Evolutionary conservation across 2,329 filamentous ascomycete species (phyloP).

Genomic region (Aspergillus sp.): DNA sequence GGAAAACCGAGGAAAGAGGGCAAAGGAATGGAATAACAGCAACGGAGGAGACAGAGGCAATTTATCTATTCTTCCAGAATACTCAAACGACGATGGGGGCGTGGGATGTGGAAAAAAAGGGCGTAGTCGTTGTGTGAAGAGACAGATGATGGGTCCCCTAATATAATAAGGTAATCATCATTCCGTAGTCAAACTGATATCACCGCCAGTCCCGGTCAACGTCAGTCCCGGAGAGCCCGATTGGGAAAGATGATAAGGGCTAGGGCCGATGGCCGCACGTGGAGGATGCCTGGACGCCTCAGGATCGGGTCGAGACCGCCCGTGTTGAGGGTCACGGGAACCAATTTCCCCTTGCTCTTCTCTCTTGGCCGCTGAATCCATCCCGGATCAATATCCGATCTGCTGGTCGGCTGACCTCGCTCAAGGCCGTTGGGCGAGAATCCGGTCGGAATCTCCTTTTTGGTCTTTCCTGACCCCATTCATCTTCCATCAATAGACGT

Average conservation of each 20-base stretch:
- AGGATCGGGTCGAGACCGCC: neutral
- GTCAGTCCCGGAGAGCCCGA: slow-evolving; percentile 21
- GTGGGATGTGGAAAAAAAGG: too few species aligned
- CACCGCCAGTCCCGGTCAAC: slow-evolving; percentile 18
- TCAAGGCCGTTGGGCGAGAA: neutral
- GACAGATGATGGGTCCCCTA: neutral
- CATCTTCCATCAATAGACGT: too few species aligned
- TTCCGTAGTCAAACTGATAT: slow-evolving; percentile 10
- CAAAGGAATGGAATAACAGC: neutral
- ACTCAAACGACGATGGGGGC: too few species aligned
- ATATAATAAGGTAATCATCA: too few species aligned
- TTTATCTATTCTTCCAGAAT: neutral
- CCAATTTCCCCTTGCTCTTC: neutral
- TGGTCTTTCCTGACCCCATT: slow-evolving; percentile 6
- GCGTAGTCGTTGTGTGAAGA: neutral
- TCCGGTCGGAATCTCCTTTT: slow-evolving; percentile 11
- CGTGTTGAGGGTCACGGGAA: slow-evolving; percentile 11
- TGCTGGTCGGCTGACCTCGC: slow-evolving; percentile 14
- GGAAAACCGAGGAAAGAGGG: neutral
- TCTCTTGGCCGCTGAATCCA: neutral
- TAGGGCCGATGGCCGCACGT: slow-evolving; percentile 19
- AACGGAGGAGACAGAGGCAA: neutral
- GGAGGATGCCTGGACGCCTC: slow-evolving; percentile 11
- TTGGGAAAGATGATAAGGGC: slow-evolving; percentile 22
- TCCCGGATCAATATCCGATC: slow-evolving; percentile 2